Conservation (phyloP, 176 grass and related monocot genomes). For the Oryza coarctata region DNA sequence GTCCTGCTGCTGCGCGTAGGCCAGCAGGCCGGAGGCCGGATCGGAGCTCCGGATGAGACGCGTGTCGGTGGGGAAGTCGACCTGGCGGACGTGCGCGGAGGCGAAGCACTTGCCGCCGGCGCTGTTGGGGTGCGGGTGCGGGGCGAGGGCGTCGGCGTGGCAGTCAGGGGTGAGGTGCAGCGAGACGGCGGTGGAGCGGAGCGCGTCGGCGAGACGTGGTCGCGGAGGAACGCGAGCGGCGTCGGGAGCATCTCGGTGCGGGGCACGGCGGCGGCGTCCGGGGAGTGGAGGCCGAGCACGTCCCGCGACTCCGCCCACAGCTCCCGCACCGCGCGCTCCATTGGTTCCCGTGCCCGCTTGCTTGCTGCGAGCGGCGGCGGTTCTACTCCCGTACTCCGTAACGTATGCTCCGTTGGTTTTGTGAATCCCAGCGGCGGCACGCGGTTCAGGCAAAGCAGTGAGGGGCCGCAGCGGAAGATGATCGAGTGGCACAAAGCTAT, state of each 20-base stretch:
- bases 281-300: conserved; percentile 47
- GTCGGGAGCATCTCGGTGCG: conserved; percentile 56
- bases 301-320: conserved; percentile 88
- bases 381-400: too few species aligned
- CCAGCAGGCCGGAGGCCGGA: conserved; percentile 44
- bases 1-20: conserved; percentile 92
- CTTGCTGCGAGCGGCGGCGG: neutral
- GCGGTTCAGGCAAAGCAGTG: too few species aligned
- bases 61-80: conserved; percentile 61
- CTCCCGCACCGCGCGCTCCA: conserved; percentile 56
- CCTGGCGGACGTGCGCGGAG: conserved; percentile 56
- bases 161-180: conserved; percentile 86
- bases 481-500: neutral
- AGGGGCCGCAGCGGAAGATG: too few species aligned
- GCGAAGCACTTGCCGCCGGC: conserved; percentile 55
- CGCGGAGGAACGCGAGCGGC: conserved; percentile 71
- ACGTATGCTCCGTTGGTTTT: conserved; percentile 22
- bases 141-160: conserved; percentile 70
- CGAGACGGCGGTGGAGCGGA: conserved; percentile 60
- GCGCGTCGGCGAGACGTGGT: conserved; percentile 62
- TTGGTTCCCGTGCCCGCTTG: neutral
- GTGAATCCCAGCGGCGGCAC: neutral
- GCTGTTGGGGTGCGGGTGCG: conserved; percentile 32
- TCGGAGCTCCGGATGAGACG: conserved; percentile 50
- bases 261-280: conserved; percentile 16